Evolutionary conservation across 441 rosid genomes (phyloP), one percentile per base, ranked within the genome.

Genomic region (Aleurites moluccanus): DNA sequence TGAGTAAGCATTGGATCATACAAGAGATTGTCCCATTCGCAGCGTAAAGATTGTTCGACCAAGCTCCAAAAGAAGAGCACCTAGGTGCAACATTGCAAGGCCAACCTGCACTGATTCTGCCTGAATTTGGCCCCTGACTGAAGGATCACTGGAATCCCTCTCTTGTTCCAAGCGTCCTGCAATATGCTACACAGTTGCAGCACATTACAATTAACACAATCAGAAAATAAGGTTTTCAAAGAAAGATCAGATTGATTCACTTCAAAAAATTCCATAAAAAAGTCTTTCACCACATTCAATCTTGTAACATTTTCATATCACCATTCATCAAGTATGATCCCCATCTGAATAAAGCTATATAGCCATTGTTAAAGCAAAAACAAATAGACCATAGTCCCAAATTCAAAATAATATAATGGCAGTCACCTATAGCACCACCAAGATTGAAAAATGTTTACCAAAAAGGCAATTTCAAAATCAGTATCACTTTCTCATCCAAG

Each of bases 61-160:
- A 82, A 96, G 94, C 96, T 96, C 99, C 78, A 93, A 86, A 74
- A 96, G 82, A 57, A 94, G 91, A 69, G 99, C 87, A 69, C 98
- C 99, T 72, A 92, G 74, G 86, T 94, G 93, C 77, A 90, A 98
- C 96, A 91, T 88, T 60, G 93, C 88, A 77, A 89, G 84, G 67
- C 99, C 98, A 62, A 81, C 83, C 78, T 84, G 94, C 69, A 79
- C 80, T 49, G 96, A 83, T 83, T 96, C 98, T 40, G 91, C 56
- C 87, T 92, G 98, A 76, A 96, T 83, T 80, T 89, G 95, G 44
- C 83, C 83, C 89, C 99, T 89, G 10, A 79, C 50, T 63, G 84
- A 59, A 55, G 85, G 84, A 80, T 96, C 97, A 44, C 81, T 60
- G 79, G 98, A 90, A 75, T 88, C 82, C 47, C 91, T 96, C 74